phyloP scores from a whole-genome alignment of 768 basidiomycete species.

The Suillus subalutaceus region DNA sequence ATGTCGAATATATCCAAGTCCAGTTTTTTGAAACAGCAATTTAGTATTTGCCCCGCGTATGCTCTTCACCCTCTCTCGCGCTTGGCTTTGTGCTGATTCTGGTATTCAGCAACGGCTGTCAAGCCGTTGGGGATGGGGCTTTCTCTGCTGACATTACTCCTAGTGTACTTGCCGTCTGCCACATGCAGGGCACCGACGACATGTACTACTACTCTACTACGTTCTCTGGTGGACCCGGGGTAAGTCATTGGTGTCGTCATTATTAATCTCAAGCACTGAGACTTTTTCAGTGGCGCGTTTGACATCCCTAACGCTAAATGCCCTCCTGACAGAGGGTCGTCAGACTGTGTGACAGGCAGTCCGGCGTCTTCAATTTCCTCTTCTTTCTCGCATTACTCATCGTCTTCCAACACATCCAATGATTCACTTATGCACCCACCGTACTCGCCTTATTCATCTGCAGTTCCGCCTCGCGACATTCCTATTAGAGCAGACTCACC shows the following conservation, averaged over 20 bases:
- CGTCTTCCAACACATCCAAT: constrained; percentile 28
- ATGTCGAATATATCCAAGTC: constrained; percentile 78
- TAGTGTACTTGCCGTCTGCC: constrained; percentile 85
- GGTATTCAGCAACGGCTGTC: constrained; percentile 83
- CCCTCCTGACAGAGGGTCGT: constrained; percentile 96
- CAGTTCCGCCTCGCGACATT: constrained; percentile 45
- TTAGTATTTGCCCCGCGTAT: constrained; percentile 95
- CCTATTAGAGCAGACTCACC: constrained; percentile 42
- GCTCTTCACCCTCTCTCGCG: constrained; percentile 23
- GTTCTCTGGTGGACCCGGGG: constrained; percentile 93
- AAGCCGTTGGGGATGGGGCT: constrained; percentile 98
- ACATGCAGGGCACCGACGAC: constrained; percentile 76
- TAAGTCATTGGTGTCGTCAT: constrained; percentile 38
- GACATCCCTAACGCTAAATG: constrained; percentile 89
- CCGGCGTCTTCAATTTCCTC: constrained; percentile 65
- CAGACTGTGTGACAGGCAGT: constrained; percentile 93
- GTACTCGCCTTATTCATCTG: constrained; percentile 27
- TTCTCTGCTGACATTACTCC: constrained; percentile 73
- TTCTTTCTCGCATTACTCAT: constrained; percentile 36
- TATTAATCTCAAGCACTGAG: constrained; percentile 15
- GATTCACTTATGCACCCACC: constrained; percentile 22
- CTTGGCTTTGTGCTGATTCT: constrained; percentile 19
- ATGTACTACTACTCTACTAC: constrained; percentile 93
- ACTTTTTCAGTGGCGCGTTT: constrained; percentile 84
- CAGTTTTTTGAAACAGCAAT: constrained; percentile 75